phyloP scores from a whole-genome alignment of 805 yeast species.

The Lachancea sp. region DNA sequence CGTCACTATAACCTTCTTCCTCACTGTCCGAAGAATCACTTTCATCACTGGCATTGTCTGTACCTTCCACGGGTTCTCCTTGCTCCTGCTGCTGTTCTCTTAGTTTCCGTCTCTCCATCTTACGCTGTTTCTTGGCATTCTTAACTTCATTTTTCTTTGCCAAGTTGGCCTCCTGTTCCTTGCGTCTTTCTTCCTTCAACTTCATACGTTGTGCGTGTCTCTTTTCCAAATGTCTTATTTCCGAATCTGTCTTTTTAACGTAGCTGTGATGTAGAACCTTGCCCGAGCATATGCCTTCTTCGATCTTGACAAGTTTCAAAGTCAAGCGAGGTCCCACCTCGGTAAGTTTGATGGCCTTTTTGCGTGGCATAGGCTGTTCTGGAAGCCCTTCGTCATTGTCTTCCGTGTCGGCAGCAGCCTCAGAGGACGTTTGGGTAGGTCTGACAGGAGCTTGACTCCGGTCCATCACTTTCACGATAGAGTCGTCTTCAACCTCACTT shows the following conservation, averaged over 20 bases:
- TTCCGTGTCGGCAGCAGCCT: slow-evolving; percentile 13
- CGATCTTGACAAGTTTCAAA: slow-evolving; percentile 73
- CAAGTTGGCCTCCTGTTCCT: slow-evolving; percentile 73
- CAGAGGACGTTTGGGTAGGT: slow-evolving; percentile 17
- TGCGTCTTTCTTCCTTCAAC: slow-evolving; percentile 64
- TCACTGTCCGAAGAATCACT: slow-evolving; percentile 23
- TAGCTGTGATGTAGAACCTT: slow-evolving; percentile 79
- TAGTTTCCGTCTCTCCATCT: slow-evolving; percentile 45
- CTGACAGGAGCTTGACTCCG: slow-evolving; percentile 22
- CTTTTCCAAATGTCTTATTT: slow-evolving; percentile 55
- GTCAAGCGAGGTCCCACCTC: slow-evolving; percentile 90
- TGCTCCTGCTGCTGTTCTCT: slow-evolving; percentile 29
- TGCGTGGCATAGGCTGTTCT: slow-evolving; percentile 36
- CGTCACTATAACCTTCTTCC: slow-evolving; percentile 35
- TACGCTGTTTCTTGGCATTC: slow-evolving; percentile 65
- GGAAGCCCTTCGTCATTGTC: slow-evolving; percentile 18
- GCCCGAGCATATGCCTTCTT: slow-evolving; percentile 86
- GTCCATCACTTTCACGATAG: slow-evolving; percentile 54
- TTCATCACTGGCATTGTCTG: neutral
- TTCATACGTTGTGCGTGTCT: slow-evolving; percentile 56
- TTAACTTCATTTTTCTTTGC: slow-evolving; percentile 66
- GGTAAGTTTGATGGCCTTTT: slow-evolving; percentile 84
- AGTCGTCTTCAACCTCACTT: slow-evolving; percentile 91
- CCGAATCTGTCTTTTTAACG: slow-evolving; percentile 56
- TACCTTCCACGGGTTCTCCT: slow-evolving; percentile 17